These are phyloP conservation scores for Teunomyces gatunensis DNA, from an alignment of 805 yeast genomes.

Conservation along the genomic window DNA sequence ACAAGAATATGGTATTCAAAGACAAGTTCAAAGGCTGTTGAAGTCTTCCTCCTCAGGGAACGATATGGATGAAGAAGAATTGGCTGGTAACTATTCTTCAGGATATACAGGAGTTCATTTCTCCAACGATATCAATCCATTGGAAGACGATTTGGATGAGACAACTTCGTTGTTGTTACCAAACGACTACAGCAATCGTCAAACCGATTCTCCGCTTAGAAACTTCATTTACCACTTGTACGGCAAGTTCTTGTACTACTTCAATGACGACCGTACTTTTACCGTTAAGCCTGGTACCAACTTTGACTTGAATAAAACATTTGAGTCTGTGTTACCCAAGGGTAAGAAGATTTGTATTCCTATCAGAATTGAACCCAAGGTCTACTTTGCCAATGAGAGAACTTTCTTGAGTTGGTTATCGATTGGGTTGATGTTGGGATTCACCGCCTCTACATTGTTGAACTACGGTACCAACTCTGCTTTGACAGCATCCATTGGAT, in stretches of 20 bases:
- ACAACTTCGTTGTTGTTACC: conserved; percentile 43
- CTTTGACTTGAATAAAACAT: conserved; percentile 41
- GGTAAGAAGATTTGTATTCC: conserved; percentile 92
- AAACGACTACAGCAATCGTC: conserved; percentile 25
- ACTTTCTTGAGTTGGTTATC: conserved; percentile 93
- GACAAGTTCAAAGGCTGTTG: conserved; percentile 22
- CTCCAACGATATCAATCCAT: conserved; percentile 44
- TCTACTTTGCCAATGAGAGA: conserved; percentile 97
- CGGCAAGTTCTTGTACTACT: conserved; percentile 37
- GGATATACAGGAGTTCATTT: conserved; percentile 39
- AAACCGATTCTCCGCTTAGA: conserved; percentile 29
- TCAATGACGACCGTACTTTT: conserved; percentile 45
- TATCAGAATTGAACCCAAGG: conserved; percentile 96
- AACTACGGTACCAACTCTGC: conserved; percentile 79
- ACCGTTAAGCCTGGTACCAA: conserved; percentile 45
- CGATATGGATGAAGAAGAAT: conserved; percentile 68
- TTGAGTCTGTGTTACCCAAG: conserved; percentile 68
- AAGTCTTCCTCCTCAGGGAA: conserved; percentile 49
- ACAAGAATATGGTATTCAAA: conserved; percentile 62
- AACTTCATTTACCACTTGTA: conserved; percentile 31
- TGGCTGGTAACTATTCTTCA: conserved; percentile 38
- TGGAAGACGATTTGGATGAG: conserved; percentile 52
- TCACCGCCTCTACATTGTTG: conserved; percentile 81
- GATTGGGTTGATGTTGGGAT: conserved; percentile 82
- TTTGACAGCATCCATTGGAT: conserved; percentile 80